Base-by-base conservation (phyloP, 2,329 filamentous ascomycete species). In the Trichoderma guizhouense region DNA sequence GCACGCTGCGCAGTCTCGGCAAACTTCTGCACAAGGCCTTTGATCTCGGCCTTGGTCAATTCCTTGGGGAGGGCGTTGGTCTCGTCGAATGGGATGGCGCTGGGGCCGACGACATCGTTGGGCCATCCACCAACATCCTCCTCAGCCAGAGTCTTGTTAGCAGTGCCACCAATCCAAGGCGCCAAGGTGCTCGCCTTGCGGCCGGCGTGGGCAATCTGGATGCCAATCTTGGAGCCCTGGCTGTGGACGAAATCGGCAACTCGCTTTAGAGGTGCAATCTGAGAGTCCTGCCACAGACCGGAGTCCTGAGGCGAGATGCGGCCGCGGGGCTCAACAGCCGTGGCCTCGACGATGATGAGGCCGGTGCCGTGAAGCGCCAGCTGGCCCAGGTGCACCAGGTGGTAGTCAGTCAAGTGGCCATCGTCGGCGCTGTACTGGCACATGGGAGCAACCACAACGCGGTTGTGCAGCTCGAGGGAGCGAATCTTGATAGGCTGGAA, bases 161-260 rank as follows among this genome's bases (percentile, higher is more conserved):
- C 86, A 1, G 75, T 75, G 24, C 78, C 79, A 18, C 76, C 77
- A 86, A 93, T 81, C 91, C 92, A 95, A 0, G 89, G 88, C 0
- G 89, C 85, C 24, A 89, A 77, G 2, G 84, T 88, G 79, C 85
- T 88, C 2, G 87, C 90, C 81, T 92, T 92, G 71, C 91, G 85
- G 2, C 94, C 94, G 0, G 93, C 94, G 77, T 97, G 94, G 1
- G 84, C 93, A 5, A 97, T 86, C 83, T 97, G 94, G 73, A 97
- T 91, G 66, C 88, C 93, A 67, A 93, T 89, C 74, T 92, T 89
- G 77, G 94, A 90, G 78, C 86, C 87, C 81, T 97, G 94, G 30
- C 88, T 89, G 83, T 97, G 94, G 3, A 92, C 89, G 74, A 94
- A 97, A 73, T 97, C 92, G 43, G 91, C 88, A 60, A 95, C 87